These are phyloP conservation scores for Excoecaria agallocha DNA, from an alignment of 345 rosid genomes.

Conservation along the genomic window DNA sequence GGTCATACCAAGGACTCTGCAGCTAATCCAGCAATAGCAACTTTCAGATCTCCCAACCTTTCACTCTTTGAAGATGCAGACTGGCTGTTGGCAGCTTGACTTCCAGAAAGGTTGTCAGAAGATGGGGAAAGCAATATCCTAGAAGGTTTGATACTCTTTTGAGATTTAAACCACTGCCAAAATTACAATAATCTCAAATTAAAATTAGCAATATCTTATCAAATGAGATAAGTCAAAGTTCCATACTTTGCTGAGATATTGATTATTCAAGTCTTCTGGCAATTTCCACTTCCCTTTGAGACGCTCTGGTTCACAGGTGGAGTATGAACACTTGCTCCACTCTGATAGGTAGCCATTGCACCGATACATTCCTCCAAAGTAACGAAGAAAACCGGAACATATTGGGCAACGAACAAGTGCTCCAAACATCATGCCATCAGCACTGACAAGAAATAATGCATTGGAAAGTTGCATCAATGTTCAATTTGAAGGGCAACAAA, in stretches of 20 bases:
- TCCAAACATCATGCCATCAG: constrained; percentile 97
- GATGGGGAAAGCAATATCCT: constrained; percentile 54
- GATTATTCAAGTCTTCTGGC: constrained; percentile 63
- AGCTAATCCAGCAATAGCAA: constrained; percentile 59
- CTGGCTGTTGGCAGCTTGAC: constrained; percentile 42
- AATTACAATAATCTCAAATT: constrained; percentile 19
- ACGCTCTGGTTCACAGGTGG: constrained; percentile 69
- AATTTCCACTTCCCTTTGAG: constrained; percentile 80
- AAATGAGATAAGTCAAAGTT: constrained; percentile 6
- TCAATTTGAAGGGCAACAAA: not conserved
- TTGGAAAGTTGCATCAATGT: constrained; percentile 14
- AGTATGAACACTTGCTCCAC: constrained; percentile 90
- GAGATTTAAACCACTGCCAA: constrained; percentile 89
- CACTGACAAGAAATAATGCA: constrained; percentile 44
- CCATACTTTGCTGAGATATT: constrained; percentile 43
- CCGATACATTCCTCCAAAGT: constrained; percentile 70
- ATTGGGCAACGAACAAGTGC: constrained; percentile 66
- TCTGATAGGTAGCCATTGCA: constrained; percentile 74
- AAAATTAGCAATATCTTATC: constrained; percentile 11
- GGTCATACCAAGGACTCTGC: constrained; percentile 56
- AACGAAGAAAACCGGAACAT: constrained; percentile 70
- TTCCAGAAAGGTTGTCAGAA: constrained; percentile 37
- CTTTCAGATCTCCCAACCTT: constrained; percentile 67
- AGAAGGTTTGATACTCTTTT: constrained; percentile 60
- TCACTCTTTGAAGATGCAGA: constrained; percentile 52